Percentiles rank a stretch among this genome's conserved stretches.
phyloP scores from a whole-genome alignment of 345 rosid species.

The Salix viminalis region DNA sequence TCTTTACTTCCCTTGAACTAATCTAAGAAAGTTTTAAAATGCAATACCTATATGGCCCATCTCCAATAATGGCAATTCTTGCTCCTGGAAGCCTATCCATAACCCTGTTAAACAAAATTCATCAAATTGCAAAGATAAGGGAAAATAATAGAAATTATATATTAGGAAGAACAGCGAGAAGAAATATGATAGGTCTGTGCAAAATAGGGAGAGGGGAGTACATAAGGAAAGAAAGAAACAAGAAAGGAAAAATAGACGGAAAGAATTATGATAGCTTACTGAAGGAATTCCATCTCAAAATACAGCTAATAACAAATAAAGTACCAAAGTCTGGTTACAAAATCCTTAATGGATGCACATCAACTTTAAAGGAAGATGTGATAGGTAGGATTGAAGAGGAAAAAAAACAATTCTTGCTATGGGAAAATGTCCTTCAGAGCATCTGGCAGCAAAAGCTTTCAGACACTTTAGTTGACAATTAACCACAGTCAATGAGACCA shows the following conservation, averaged over 20 bases:
- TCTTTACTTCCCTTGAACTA: not conserved
- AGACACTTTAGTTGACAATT: not conserved
- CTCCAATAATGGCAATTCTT: slow-evolving; percentile 86
- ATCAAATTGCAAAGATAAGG: slow-evolving; percentile 3
- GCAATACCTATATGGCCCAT: slow-evolving; percentile 86
- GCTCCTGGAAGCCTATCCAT: slow-evolving; percentile 92
- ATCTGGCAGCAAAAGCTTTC: not conserved
- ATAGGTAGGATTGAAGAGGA: not conserved
- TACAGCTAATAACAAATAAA: not conserved
- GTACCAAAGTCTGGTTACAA: too few species aligned
- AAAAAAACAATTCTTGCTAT: not conserved
- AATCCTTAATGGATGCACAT: not conserved
- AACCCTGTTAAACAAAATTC: slow-evolving; percentile 48
- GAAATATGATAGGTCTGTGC: not conserved
- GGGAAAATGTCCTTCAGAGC: not conserved
- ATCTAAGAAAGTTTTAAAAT: not conserved
- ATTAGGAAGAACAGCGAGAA: not conserved
- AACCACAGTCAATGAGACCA: not conserved
- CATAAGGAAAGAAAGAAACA: not conserved
- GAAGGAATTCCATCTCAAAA: not conserved
- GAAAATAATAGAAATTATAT: not conserved
- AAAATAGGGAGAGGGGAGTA: not conserved
- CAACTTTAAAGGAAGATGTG: not conserved
- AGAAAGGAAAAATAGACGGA: not conserved
- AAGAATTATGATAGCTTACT: not conserved